Base-by-base conservation (phyloP, 2,329 filamentous ascomycete genomes). In the Aspergillus proliferans region DNA sequence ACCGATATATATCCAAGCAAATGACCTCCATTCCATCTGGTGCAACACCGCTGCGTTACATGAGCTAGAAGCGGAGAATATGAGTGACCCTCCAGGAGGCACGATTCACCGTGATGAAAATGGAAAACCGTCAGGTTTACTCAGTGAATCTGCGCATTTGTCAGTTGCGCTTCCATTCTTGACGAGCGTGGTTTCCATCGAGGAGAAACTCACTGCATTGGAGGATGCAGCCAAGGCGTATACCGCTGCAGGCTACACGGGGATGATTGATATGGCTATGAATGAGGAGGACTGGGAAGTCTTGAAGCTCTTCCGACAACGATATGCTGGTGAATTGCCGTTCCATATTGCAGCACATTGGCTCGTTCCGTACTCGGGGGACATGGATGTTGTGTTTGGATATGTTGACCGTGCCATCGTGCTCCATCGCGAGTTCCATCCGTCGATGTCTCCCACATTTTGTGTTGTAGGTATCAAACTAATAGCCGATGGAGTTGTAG, bases 201-300 rank as follows among this genome's bases (percentile, higher is more conserved):
- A 72, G 21, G 73, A 76, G 43, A 76, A 76, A 46, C 54, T 70
- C 40, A 55, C 54, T 5, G 69, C 72, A 0, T 54, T 78, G 34
- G 62, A 65, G 18, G 61, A 67, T 2, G 75, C 73, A 0, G 65
- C 75, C 42, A 52, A 58, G 0, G 66, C 69, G 8, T 78, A 77
- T 49, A 71, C 71, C 24, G 60, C 66, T 0, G 69, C 69, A 0
- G 76, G 76, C 1, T 75, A 74, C 47, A 77, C 76, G 0, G 74
- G 74, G 2, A 61, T 76, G 33, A 67, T 77, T 6, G 76, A 78
- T 43, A 77, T 78, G 76, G 76, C 74, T 18, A 77, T 76, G 73
- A 74, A 78, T 47, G 74, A 77, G 30, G 65, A 66, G 19, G 66
- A 67, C 1, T 78, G 75, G 75, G 70, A 70, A 40, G 66, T 73